Conservation (phyloP, 1,284 basidiomycete genomes). For the Ustilago sp. region DNA sequence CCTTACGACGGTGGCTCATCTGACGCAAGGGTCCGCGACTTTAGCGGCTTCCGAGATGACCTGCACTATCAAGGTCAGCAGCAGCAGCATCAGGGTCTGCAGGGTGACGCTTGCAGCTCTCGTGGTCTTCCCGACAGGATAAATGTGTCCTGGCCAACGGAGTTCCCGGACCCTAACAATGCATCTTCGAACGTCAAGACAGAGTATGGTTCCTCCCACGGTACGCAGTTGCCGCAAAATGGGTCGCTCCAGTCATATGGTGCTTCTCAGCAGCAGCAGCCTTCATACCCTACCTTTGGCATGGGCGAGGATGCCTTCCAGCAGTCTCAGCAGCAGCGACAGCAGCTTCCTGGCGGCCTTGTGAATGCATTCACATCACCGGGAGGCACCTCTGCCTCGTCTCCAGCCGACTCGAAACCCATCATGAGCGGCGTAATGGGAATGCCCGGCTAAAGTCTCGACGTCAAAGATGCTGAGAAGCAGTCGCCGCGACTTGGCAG, state of each 20-base stretch:
- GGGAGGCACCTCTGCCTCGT: slow-evolving; percentile 24
- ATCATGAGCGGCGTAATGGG: slow-evolving; percentile 8
- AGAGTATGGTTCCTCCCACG: slow-evolving; percentile 16
- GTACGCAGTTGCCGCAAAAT: slow-evolving; percentile 11
- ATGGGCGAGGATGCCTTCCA: slow-evolving; percentile 26
- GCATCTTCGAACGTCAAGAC: slow-evolving; percentile 6
- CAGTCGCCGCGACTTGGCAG: slow-evolving; percentile 26
- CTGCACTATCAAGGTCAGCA: slow-evolving; percentile 34
- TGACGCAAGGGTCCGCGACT: slow-evolving; percentile 22
- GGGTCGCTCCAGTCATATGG: slow-evolving; percentile 15
- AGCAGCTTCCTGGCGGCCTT: slow-evolving; percentile 36
- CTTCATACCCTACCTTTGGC: slow-evolving; percentile 23
- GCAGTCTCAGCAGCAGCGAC: slow-evolving; percentile 23
- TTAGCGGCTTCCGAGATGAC: slow-evolving; percentile 34
- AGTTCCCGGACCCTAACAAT: slow-evolving; percentile 7
- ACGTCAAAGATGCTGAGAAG: slow-evolving; percentile 13
- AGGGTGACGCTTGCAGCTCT: slow-evolving; percentile 19
- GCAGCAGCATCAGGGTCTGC: slow-evolving; percentile 25
- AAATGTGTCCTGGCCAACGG: slow-evolving; percentile 25
- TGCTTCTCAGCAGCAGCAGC: slow-evolving; percentile 23
- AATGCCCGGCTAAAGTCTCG: slow-evolving; percentile 6
- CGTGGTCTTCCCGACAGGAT: slow-evolving; percentile 24
- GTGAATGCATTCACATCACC: slow-evolving; percentile 43
- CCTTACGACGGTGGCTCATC: slow-evolving; percentile 31
- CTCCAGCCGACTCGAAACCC: slow-evolving; percentile 24